Evolutionary conservation across 75 land plant species (phyloP).

Genomic region (Sequoia sempervirens): DNA sequence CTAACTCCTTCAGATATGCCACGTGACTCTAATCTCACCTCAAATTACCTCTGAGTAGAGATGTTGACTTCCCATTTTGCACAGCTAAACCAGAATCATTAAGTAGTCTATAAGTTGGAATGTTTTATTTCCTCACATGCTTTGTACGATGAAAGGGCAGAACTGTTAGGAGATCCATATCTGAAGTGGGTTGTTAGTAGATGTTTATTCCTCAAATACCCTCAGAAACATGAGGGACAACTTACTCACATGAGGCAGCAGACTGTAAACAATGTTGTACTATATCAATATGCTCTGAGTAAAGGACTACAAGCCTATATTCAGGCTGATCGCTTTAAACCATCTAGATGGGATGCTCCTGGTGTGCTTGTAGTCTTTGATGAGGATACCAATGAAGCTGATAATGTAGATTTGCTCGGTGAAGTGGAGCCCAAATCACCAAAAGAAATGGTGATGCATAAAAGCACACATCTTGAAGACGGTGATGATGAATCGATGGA

Average conservation of each 20-base stretch:
- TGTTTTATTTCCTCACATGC: no score
- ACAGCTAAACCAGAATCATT: no score
- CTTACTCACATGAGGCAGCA: conserved; percentile 97
- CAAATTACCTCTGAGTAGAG: no score
- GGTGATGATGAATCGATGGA: conserved; percentile 56
- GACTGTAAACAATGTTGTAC: conserved; percentile 90
- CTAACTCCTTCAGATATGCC: no score
- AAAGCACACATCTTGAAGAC: conserved; percentile 21
- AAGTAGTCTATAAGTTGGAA: no score
- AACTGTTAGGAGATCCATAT: conserved; percentile 96
- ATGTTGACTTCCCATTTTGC: no score
- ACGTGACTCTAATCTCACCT: no score
- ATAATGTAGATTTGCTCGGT: background rate
- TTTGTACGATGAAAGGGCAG: conserved; percentile 97
- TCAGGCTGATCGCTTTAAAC: conserved; percentile 99
- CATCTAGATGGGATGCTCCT: conserved; percentile 99
- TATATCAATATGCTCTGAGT: conserved; percentile 79
- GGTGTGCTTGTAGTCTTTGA: conserved; percentile 98
- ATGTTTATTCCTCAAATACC: conserved; percentile 85
- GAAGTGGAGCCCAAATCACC: conserved; percentile 14
- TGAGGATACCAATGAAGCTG: conserved; percentile 81
- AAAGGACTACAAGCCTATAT: conserved; percentile 87
- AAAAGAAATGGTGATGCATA: conserved; percentile 10
- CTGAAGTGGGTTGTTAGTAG: conserved; percentile 98
- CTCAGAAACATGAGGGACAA: conserved; percentile 96